phyloP scores from a whole-genome alignment of 352 stramenopile genomes.

The Phytophthora podocarpi region DNA sequence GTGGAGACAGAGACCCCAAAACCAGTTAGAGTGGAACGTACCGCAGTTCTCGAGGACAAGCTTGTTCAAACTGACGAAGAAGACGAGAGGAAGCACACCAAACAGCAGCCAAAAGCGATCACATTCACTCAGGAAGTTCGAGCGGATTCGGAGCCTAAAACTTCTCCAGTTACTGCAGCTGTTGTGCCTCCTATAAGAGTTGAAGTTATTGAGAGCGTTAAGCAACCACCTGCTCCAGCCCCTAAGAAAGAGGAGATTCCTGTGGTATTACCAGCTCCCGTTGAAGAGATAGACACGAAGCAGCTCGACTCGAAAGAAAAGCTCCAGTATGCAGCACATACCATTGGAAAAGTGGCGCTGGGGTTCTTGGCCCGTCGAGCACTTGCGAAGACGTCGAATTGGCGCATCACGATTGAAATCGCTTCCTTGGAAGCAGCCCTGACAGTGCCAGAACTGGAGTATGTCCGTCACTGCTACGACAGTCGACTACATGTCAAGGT shows the following conservation, averaged over 20 bases:
- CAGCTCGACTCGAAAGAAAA: constrained; percentile 7
- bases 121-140: constrained; percentile 34
- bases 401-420: constrained; percentile 49
- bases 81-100: constrained; percentile 9
- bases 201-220: constrained; percentile 2
- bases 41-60: constrained; percentile 50
- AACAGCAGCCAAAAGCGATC: not conserved
- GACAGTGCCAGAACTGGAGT: constrained; percentile 34
- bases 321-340: constrained; percentile 39
- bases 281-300: constrained; percentile 1
- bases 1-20: not conserved
- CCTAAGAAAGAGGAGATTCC: constrained; percentile 1
- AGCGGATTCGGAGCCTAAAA: constrained; percentile 24
- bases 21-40: not conserved
- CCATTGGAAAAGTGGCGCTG: constrained; percentile 56
- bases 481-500: constrained; percentile 42
- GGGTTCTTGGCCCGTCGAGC: constrained; percentile 46
- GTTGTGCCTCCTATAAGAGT: constrained; percentile 4
- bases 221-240: not conserved
- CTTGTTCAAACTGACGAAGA: constrained; percentile 64
- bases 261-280: not conserved
- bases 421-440: constrained; percentile 36
- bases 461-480: constrained; percentile 12
- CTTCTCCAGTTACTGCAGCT: not conserved
- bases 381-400: constrained; percentile 55